Evolutionary conservation across 2,329 filamentous ascomycete genomes (phyloP), one percentile per base, ranked within the genome.

Genomic region (Nothomitra cinnamomea): DNA sequence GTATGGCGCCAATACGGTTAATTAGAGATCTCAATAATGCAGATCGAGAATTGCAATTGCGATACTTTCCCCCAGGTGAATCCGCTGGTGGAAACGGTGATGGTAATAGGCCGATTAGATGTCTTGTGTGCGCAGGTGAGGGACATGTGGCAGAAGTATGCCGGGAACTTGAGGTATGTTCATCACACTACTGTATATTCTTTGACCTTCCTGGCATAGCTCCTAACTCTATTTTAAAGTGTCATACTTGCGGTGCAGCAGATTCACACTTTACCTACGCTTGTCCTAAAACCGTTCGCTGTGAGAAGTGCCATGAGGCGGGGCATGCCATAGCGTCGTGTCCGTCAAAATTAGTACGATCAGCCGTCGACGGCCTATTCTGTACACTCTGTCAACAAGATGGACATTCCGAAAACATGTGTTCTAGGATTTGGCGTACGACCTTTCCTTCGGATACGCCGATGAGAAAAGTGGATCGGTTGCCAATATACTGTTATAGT

Each of bases 401-500:
- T 3, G 51, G 51, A 19, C 51, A 53, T 41, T 32, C 13, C 25
- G 36, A 53, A 12, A 32, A 41, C 12, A 22, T 35, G 10, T 53
- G 51, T 19, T 53, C 51, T n/a, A 32, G n/a, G 36, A 41, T 53
- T 32, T 53, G 51, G 51, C 35, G 51, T 3, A 51, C 48, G 35
- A 21, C 24, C 32, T 41, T 40, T 12, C 13, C 25, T 15, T n/a
- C 19, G 1, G 36, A 13, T 17, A 17, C 51, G 21, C 7, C 12
- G 15, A 8, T 24, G 35, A 19, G 12, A 19, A 52, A 35, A 19
- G 40, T 45, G 35, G 7, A 19, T 13, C 19, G 25, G 17, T 19
- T 53, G 38, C 32, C 21, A 47, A 53, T 50, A 21, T 32, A 17
- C 32, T 53, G 51, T 25, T 53, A 53, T n/a, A 17, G 13, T 12